Base-by-base conservation (phyloP, 2,329 filamentous ascomycete species). In the Fusarium sp. region DNA sequence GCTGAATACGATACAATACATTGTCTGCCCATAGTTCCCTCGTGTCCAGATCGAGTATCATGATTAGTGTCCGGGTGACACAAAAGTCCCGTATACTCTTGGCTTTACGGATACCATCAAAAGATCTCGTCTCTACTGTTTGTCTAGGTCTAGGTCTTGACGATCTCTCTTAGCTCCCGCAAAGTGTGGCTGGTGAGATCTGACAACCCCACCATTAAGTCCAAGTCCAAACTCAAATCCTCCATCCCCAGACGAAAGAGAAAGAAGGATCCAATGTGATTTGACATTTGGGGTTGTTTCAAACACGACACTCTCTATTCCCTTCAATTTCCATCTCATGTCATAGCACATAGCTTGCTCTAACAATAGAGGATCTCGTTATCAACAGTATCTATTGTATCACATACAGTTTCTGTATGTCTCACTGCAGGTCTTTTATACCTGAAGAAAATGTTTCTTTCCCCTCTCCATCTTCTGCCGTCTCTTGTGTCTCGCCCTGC, bases 141-240 rank as follows among this genome's bases (percentile, higher is more conserved):
- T 31, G 26, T 31, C 31, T 37, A 44, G 48, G 26, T 31, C 31
- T 37, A 44, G 48, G 21, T 34, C 37, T 28, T 28, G 57, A 65
- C 54, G 62, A 65, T 65, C 61, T 21, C 41, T 44, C 31, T 65
- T 65, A 65, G 62, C 62, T 69, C 65, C 65, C 65, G 60, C 57
- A 69, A 58, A 56, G 63, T 70, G 66, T 69, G 66, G 66, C 66
- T 69, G 66, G 52, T 67, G 56, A 63, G 66, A 70, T 69, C 61
- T 69, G 62, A 54, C 61, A 52, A 54, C 26, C 49, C 48, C 60
- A 54, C 58, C 46, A 53, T 53, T 31, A 43, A 43, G 21, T 21
- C 7, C 41, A 43, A 18, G 21, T 43, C 21, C 41, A 43, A 43
- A 43, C 41, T 43, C 41, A 43, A 43, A 43, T 23, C 43, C 41